Evolutionary conservation across 176 grass and related monocot genomes (phyloP).

Genomic region (Poa pratensis): DNA sequence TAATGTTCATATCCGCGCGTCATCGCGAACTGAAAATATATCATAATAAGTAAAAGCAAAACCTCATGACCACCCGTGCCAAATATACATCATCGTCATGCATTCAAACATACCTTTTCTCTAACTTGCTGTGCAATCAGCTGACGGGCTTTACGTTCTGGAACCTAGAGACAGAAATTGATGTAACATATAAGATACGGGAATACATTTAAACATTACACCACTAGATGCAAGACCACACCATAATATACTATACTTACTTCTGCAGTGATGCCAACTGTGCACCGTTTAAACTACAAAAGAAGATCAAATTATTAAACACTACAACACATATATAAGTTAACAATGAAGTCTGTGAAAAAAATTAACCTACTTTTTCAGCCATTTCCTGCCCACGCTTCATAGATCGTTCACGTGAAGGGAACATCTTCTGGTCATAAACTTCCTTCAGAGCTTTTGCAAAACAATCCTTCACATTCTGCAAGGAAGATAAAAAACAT

Average conservation of each 20-base stretch:
- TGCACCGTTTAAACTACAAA: neutral
- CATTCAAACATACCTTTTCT: neutral
- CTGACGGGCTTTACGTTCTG: neutral
- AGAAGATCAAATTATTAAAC: neutral
- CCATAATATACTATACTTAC: neutral
- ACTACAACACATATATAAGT: neutral
- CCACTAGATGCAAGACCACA: neutral
- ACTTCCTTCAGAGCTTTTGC: neutral
- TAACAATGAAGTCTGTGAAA: too few species aligned
- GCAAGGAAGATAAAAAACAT: constrained; percentile 7
- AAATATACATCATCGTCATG: neutral
- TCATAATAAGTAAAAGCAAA: neutral
- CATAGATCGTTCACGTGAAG: neutral
- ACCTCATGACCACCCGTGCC: neutral
- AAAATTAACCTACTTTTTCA: too few species aligned
- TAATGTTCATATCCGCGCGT: neutral
- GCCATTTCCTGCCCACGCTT: neutral
- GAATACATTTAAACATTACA: neutral
- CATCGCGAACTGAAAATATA: neutral
- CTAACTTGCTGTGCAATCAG: neutral
- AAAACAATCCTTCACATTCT: neutral
- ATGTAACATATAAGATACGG: neutral
- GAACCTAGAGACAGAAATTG: neutral
- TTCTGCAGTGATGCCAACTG: neutral
- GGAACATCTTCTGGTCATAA: neutral